Base-by-base conservation (phyloP, 768 basidiomycete species). In the Kwoniella botswanensis region DNA sequence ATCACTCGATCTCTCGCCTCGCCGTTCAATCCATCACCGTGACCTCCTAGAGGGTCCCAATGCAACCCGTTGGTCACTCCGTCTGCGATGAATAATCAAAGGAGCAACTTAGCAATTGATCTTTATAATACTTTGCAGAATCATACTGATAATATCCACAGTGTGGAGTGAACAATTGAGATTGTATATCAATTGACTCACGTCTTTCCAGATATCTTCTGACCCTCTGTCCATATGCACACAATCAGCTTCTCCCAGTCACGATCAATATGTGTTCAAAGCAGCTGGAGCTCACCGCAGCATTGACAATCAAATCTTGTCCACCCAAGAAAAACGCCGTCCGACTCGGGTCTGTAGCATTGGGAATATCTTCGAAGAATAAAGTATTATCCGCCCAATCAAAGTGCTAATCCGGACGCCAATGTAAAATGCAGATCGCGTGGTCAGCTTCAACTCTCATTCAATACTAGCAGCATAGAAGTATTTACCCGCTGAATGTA, bases 311-410 rank as follows among this genome's bases (percentile, higher is more conserved):
- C 22, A 86, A 86, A 74, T 97, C 94, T 71, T 89, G 87, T 1
- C 91, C 92, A n/a, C 93, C 92, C 18, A 97, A 86, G 71, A 95
- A 86, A 81, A 93, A 92, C 61, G 90, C 82, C 0, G 90, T 88
- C 78, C 88, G 90, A 43, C 85, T 74, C 1, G 89, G 87, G 81
- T 94, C 89, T 17, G 86, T 85, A 17, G 90, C 91, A 77, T 93
- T 87, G 1, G 93, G 92, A 57, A 96, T 93, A 76, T 95, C 92
- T 82, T 94, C 92, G 71, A 89, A 92, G 89, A 92, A 98, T 12
- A 98, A 86, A 11, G 92, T 90, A 79, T 97, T 97, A 12, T 91
- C 88, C 50, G 88, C 86, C 93, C 93, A 94, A 77, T 85, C 78
- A 58, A 83, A 83, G 65, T 83, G 71, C 76, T 81, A 26, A 43